Base-by-base conservation (phyloP, 2,329 filamentous ascomycete species). In the Onygenales sp. region DNA sequence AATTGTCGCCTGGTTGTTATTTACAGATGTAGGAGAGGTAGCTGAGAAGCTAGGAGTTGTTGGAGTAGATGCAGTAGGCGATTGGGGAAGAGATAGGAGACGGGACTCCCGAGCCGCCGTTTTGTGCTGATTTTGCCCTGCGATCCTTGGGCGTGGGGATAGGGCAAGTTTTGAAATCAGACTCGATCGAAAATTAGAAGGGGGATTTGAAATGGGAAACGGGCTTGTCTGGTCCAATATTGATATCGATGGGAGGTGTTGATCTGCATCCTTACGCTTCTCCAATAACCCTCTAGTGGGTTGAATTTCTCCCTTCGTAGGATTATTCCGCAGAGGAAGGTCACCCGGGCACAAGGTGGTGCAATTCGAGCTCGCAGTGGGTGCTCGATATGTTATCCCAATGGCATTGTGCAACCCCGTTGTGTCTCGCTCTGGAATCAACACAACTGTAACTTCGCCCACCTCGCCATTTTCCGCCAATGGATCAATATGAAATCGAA, bases 371-470 rank as follows among this genome's bases (percentile, higher is more conserved):
- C 53, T 59, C 43, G 52, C 53, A 9, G 62, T 62, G 5, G 84
- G 81, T 17, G 84, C 78, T 14, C 79, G 78, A 64, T 89, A 89
- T 1, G 85, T 89, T 59, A 89, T 85, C 11, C 82, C 85, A 58
- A 89, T 78, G 9, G 84, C 85, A 54, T 81, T 80, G 63, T 87
- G 84, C 0, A 86, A 62, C 2, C 79, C 78, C 7, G 78, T 80
- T 3, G 83, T 61, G 47, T 74, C 68, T 61, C 79, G 82, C 51
- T 83, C 80, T 0, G 79, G 72, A 33, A 89, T 77, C 64, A 82
- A 83, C 1, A 84, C 75, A n/a, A 89, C 74, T 0, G 84, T 87
- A n/a, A 88, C 76, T 69, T 89, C 84, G 14, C 86, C 86, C 7
- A 76, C 71, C 11, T 74, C 69, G 5, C 80, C 82, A 27, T 75